phyloP scores from a whole-genome alignment of 139 green algal species.

The Medakamo hakoo region DNA sequence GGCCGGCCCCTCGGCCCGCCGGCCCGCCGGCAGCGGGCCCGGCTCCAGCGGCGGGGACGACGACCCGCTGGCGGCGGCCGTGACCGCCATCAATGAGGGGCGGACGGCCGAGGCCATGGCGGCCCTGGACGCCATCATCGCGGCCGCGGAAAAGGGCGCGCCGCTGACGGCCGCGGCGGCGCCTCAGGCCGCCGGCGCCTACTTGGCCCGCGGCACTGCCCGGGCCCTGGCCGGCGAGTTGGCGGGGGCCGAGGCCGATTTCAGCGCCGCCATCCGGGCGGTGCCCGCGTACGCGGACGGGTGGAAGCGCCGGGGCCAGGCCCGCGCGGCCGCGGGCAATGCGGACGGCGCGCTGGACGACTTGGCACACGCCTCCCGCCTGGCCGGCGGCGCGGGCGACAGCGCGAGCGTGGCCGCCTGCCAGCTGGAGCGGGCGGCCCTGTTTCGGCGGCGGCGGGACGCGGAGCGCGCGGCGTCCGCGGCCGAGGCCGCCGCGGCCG shows the following conservation, averaged over 20 bases:
- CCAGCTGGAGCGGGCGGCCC: slow-evolving; percentile 8
- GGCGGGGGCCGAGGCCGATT: slow-evolving; percentile 55
- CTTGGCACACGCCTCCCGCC: slow-evolving; percentile 27
- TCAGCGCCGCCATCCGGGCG: slow-evolving; percentile 46
- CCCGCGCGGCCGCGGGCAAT: slow-evolving; percentile 45
- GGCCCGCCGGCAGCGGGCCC: too few species aligned
- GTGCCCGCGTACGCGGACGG: slow-evolving; percentile 49
- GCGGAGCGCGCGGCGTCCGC: too few species aligned
- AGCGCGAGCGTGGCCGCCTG: slow-evolving; percentile 16
- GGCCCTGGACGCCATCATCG: not conserved
- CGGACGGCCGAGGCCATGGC: not conserved
- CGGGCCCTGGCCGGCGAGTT: slow-evolving; percentile 46
- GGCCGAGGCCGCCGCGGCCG: not conserved
- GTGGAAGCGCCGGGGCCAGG: slow-evolving; percentile 63
- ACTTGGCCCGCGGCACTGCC: slow-evolving; percentile 58
- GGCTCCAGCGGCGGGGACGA: too few species aligned
- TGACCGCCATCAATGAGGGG: not conserved
- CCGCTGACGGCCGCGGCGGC: too few species aligned
- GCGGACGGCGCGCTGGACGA: slow-evolving; percentile 37
- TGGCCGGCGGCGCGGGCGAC: slow-evolving; percentile 12
- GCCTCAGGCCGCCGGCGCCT: slow-evolving; percentile 9
- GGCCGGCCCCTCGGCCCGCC: too few species aligned
- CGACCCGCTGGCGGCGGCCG: not conserved
- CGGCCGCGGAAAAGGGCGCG: too few species aligned
- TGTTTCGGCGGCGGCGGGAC: not conserved